These are phyloP conservation scores for Stagonosporopsis tanaceti DNA, from an alignment of 2,329 filamentous ascomycete species.

Conservation along the genomic window DNA sequence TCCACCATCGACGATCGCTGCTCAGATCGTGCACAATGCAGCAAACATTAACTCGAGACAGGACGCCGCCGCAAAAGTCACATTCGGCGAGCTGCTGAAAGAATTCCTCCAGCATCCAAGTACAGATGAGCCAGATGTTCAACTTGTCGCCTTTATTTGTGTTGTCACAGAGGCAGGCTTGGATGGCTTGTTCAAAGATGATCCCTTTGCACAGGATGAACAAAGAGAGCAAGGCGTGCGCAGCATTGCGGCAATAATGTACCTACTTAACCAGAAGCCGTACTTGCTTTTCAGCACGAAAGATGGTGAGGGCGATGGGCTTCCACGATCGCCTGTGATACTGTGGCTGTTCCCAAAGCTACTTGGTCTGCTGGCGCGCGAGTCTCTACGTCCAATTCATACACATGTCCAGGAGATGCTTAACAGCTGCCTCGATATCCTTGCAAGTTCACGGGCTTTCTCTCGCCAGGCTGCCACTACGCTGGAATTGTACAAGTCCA, in stretches of 20 bases:
- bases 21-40: conserved; percentile 84
- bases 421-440: conserved; percentile 45
- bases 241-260: conserved; percentile 78
- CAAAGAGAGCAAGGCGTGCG: conserved; percentile 69
- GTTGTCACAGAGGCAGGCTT: conserved; percentile 83
- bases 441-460: conserved; percentile 45
- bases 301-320: conserved; percentile 43
- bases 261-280: conserved; percentile 78
- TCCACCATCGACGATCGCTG: conserved; percentile 82
- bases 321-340: conserved; percentile 56
- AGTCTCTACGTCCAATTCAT: conserved; percentile 53
- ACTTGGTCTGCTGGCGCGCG: conserved; percentile 56
- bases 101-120: conserved; percentile 62
- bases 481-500: conserved; percentile 50
- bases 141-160: conserved; percentile 85
- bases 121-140: conserved; percentile 69
- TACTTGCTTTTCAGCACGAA: conserved; percentile 62
- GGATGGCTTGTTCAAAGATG: conserved; percentile 71
- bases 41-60: conserved; percentile 69
- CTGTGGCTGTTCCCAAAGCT: conserved; percentile 64
- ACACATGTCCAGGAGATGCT: conserved; percentile 49
- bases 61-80: conserved; percentile 72
- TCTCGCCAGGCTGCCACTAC: conserved; percentile 48
- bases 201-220: conserved; percentile 70
- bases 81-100: conserved; percentile 77